phyloP scores from a whole-genome alignment of 768 basidiomycete species.

The Sutorius australiensis region DNA sequence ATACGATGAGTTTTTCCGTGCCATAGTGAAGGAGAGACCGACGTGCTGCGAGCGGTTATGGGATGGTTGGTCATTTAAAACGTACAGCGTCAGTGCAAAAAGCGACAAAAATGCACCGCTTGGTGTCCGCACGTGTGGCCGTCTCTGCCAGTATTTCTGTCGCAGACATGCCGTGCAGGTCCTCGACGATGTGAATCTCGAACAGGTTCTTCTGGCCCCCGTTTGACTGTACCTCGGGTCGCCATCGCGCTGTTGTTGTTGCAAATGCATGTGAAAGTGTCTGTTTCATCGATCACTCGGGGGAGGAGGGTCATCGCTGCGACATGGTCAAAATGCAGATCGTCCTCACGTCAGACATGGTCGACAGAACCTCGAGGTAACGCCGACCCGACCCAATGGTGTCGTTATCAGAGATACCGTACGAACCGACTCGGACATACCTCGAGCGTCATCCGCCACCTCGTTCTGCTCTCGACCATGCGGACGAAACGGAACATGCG shows the following conservation, averaged over 20 bases:
- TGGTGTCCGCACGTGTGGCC: slow-evolving; percentile 63
- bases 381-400: neutral
- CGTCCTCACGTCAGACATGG: slow-evolving; percentile 36
- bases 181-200: slow-evolving; percentile 76
- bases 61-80: slow-evolving; percentile 1
- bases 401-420: too few relatives aligned
- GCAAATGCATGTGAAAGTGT: slow-evolving; percentile 24
- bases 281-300: slow-evolving; percentile 44
- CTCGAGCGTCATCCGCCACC: slow-evolving; percentile 56
- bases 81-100: slow-evolving; percentile 59
- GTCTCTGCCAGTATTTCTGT: slow-evolving; percentile 78
- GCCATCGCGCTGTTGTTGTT: slow-evolving; percentile 22
- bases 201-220: slow-evolving; percentile 44
- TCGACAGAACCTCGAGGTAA: slow-evolving; percentile 37
- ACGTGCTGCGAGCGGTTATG: slow-evolving; percentile 62
- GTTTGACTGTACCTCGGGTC: slow-evolving; percentile 23
- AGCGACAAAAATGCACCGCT: slow-evolving; percentile 48
- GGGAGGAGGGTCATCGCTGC: slow-evolving; percentile 65
- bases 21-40: slow-evolving; percentile 94
- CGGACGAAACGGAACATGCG: slow-evolving; percentile 54
- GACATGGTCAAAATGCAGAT: slow-evolving; percentile 23
- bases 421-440: slow-evolving; percentile 66
- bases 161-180: slow-evolving; percentile 76
- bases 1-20: slow-evolving; percentile 98
- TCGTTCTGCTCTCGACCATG: slow-evolving; percentile 41